A percentile compares a stretch with the other conserved stretches of the same genome.
Conservation (phyloP, 257 asterid genomes). For the Salvia rosmarinus region DNA sequence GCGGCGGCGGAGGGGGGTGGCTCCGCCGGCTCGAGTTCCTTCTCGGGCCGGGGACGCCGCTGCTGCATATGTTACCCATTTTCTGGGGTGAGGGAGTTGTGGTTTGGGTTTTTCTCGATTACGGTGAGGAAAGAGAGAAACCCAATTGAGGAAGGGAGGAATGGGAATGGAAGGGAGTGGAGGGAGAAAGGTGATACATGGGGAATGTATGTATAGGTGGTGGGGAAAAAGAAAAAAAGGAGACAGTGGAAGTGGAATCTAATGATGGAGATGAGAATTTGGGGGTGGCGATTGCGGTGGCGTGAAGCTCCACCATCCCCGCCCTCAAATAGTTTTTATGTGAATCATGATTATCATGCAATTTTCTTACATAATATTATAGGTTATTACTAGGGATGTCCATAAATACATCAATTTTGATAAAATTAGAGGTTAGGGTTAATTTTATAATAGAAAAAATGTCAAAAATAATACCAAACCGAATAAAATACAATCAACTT, state of each 20-base stretch:
- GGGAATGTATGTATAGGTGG: conserved; percentile 40
- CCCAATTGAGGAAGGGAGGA: not conserved
- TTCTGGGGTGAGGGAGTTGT: not conserved
- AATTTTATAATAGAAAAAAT: no score
- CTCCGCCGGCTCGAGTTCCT: conserved; percentile 61
- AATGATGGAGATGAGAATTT: conserved; percentile 42
- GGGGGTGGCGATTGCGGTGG: conserved; percentile 16
- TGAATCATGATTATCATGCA: no score
- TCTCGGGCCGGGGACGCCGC: conserved; percentile 65
- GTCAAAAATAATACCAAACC: no score
- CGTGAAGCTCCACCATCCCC: not conserved
- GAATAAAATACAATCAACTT: no score
- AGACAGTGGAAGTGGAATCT: conserved; percentile 47
- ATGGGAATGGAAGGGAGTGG: not conserved
- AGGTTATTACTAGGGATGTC: no score
- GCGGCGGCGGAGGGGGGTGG: conserved; percentile 80
- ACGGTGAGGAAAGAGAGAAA: conserved; percentile 7
- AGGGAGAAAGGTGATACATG: conserved; percentile 33
- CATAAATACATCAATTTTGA: no score
- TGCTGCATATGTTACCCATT: conserved; percentile 96
- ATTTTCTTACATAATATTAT: no score
- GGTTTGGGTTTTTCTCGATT: not conserved
- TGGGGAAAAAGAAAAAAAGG: conserved; percentile 31
- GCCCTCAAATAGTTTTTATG: no score
- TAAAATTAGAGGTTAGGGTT: no score